phyloP scores from a whole-genome alignment of 805 yeast genomes.

The Crinitomyces ghanaensis region DNA sequence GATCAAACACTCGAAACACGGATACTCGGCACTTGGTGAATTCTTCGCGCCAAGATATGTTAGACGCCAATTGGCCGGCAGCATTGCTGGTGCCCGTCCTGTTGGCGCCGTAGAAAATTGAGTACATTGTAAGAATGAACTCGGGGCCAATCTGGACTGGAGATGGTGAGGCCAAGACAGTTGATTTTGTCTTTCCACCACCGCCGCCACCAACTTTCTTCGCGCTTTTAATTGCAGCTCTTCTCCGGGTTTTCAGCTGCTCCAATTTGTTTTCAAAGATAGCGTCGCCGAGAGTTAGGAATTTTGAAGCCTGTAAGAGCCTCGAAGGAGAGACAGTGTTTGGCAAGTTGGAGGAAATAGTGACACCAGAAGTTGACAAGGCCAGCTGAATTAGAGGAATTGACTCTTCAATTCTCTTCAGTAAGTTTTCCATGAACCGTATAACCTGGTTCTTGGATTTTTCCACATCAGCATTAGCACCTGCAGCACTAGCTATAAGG shows the following conservation, averaged over 20 bases:
- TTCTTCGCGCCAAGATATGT: conserved; percentile 63
- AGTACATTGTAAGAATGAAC: conserved; percentile 45
- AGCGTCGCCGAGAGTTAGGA: conserved; percentile 31
- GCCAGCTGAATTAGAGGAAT: conserved; percentile 60
- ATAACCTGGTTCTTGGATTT: conserved; percentile 20
- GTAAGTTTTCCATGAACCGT: conserved; percentile 38
- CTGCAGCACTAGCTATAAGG: conserved; percentile 17
- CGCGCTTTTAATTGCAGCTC: conserved; percentile 4
- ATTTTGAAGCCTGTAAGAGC: conserved; percentile 49
- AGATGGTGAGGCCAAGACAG: too few species aligned
- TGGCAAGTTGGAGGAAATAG: conserved; percentile 38
- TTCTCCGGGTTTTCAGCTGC: conserved; percentile 2
- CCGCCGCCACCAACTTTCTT: conserved; percentile 4
- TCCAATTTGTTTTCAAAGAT: conserved; percentile 13
- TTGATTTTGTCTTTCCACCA: too few species aligned
- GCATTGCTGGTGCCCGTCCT: conserved; percentile 30
- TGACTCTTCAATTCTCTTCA: conserved; percentile 49
- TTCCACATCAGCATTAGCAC: conserved; percentile 37
- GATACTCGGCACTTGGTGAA: conserved; percentile 44
- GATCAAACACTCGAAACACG: conserved; percentile 26
- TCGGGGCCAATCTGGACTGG: conserved; percentile 43
- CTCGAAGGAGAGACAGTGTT: conserved; percentile 51
- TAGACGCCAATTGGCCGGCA: conserved; percentile 31
- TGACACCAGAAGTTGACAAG: conserved; percentile 57
- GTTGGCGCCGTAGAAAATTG: conserved; percentile 40